Evolutionary conservation across 805 yeast genomes (phyloP), one percentile per base, ranked within the genome.

Genomic region (Candida michaelii): DNA sequence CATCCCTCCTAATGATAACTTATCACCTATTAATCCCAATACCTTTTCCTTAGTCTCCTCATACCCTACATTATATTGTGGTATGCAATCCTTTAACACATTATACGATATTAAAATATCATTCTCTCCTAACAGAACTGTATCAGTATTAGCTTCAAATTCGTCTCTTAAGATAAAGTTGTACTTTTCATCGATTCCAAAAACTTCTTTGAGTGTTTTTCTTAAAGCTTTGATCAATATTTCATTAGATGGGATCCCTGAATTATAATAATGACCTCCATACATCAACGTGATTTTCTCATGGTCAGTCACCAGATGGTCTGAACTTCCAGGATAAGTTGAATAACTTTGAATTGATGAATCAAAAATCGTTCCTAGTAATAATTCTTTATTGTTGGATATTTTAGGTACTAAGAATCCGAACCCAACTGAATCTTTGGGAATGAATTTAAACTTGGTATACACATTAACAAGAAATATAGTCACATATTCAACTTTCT

Each of bases 331-430:
- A 15, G 58, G 48, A 25, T 45, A 39, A 10, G 43, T n/a, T 9
- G 39, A 27, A 39, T 80, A 76, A 50, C 77, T 74, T 54, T 86
- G 93, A 16, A 88, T 78, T 42, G 88, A 89, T 1, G 96, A 87
- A 60, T 91, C 98, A 63, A 84, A 91, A 14, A 93, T 89, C 5
- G 89, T 88, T 2, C 99, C 99, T 23, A 91, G 67, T 12, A 89
- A 63, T 14, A 76, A 69, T 36, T 79, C 80, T 3, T 74, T 70
- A 49, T 82, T 81, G 5, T 50, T 37, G 46, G 71, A 69, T 6
- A 53, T 42, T 42, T 56, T 55, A 2, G 99, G 99, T 8, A 90
- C 85, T 36, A 91, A 72, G 52, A 85, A 88, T 1, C 99, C 99
- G 71, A 91, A 91, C 29, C 97, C 96, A 44, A 75, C 71, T 24